Evolutionary conservation across 345 rosid species (phyloP).

Genomic region (Eucalyptus leucophloia): DNA sequence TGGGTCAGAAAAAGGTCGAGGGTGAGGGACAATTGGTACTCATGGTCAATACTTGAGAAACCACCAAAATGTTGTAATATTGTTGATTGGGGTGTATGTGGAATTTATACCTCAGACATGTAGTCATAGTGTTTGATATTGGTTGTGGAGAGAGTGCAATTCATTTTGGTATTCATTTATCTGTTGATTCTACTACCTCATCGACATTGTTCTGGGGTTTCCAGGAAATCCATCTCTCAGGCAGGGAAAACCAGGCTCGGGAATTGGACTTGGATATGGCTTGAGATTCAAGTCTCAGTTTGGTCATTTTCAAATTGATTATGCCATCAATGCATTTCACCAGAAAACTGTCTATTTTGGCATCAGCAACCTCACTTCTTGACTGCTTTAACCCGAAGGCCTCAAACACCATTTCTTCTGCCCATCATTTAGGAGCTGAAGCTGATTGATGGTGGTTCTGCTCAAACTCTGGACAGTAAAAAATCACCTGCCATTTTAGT

Average conservation of each 20-base stretch:
- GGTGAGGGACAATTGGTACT: not conserved
- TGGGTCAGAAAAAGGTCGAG: not conserved
- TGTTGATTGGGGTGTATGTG: not conserved
- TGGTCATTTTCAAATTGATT: constrained; percentile 6
- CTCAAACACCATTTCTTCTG: not conserved
- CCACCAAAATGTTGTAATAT: not conserved
- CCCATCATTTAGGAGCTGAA: not conserved
- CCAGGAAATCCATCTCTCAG: constrained; percentile 86
- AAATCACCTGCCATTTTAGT: not conserved
- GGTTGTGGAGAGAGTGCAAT: not conserved
- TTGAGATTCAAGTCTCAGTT: constrained; percentile 4
- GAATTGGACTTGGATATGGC: constrained; percentile 46
- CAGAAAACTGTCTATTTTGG: constrained; percentile 29
- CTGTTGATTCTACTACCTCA: not conserved
- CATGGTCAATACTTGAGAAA: not conserved
- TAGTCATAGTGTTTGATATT: not conserved
- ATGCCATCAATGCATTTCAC: constrained; percentile 8
- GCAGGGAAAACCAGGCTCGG: constrained; percentile 80
- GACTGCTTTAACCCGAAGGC: not conserved
- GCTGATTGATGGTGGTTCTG: not conserved
- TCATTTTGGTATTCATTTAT: not conserved
- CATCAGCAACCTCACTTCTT: constrained; percentile 65
- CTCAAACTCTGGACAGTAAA: not conserved
- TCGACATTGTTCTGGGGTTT: not conserved
- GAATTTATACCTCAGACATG: not conserved